Base-by-base conservation (phyloP, 768 basidiomycete genomes). In the Xerocomus spinulosus region DNA sequence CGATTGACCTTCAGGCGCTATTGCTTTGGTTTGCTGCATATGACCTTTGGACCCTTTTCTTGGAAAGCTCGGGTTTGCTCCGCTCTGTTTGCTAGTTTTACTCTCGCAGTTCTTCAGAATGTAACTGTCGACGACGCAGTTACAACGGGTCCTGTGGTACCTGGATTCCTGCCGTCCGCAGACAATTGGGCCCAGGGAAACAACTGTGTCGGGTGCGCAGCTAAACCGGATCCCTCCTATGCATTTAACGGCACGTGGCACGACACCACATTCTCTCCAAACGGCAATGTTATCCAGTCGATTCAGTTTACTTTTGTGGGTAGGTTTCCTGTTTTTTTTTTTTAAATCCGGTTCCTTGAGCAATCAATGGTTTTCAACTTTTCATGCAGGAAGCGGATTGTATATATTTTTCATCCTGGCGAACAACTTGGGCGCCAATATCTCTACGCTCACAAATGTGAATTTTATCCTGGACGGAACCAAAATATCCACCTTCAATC, bases 181-280 rank as follows among this genome's bases (percentile, higher is more conserved):
- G 20, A 42, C 1, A 3, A 0, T 7, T 59, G 58, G 58, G 39
- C 46, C 2, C 1, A 15, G 6, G 53, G 48, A 0, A 46, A 48
- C 8, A 24, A 14, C 4, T 59, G 57, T 24, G 1, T 43, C 1
- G 3, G 0, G 4, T 59, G 58, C 9, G 0, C 10, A 0, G 39
- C 18, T 4, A 0, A 43, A 4, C 54, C 54, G 2, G 40, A 53
- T 33, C 29, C 51, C 5, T 9, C 42, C 1, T 25, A 5, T 21
- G 51, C 39, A 2, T 53, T 53, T 26, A 36, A 60, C 2, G 45
- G 37, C 3, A 59, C 57, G 28, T 59, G 57, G 57, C 54, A 59
- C 15, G 53, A 59, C 6, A 2, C 29, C 1, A 59, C 46, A 5
- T 56, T 9, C 25, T 5, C 1, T 32, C 30, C 32, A 3, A 3